Conservation (phyloP, 495 filamentous ascomycete genomes). For the Podospora appendiculata region DNA sequence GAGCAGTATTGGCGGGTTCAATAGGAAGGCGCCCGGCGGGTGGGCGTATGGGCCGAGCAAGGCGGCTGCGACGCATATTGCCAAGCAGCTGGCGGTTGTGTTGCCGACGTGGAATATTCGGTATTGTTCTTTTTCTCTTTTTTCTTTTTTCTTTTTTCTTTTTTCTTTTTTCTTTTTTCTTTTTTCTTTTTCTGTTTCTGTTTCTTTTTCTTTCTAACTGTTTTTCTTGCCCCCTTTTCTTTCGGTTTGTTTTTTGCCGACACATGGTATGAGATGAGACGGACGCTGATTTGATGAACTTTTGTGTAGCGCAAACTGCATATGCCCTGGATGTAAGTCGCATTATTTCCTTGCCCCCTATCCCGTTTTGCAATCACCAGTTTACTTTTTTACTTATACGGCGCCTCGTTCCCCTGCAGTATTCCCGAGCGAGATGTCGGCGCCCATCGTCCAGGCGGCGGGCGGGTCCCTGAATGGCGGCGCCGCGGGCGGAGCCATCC, state of each 20-base stretch:
- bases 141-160: slow-evolving; percentile 4
- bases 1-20: slow-evolving; percentile 54
- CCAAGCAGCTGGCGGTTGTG: slow-evolving; percentile 50
- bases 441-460: slow-evolving; percentile 30
- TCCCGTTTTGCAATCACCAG: not conserved
- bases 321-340: slow-evolving; percentile 56
- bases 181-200: not conserved
- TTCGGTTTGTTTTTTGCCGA: too few species aligned
- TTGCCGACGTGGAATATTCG: slow-evolving; percentile 53
- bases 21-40: slow-evolving; percentile 45
- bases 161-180: not conserved
- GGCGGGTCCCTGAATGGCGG: too few species aligned
- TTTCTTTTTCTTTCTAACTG: not conserved
- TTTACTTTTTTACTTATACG: not conserved
- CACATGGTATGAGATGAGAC: slow-evolving; percentile 13
- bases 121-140: not conserved
- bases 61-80: slow-evolving; percentile 54
- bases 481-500: slow-evolving; percentile 7
- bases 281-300: slow-evolving; percentile 25
- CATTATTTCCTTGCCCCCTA: not conserved
- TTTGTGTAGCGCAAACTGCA: slow-evolving; percentile 45
- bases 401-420: slow-evolving; percentile 31
- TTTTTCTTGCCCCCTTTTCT: not conserved
- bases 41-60: slow-evolving; percentile 58
- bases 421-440: slow-evolving; percentile 59